These are phyloP conservation scores for Hyaloperonospora arabidopsidis DNA, from an alignment of 352 stramenopile genomes.

Conservation along the genomic window DNA sequence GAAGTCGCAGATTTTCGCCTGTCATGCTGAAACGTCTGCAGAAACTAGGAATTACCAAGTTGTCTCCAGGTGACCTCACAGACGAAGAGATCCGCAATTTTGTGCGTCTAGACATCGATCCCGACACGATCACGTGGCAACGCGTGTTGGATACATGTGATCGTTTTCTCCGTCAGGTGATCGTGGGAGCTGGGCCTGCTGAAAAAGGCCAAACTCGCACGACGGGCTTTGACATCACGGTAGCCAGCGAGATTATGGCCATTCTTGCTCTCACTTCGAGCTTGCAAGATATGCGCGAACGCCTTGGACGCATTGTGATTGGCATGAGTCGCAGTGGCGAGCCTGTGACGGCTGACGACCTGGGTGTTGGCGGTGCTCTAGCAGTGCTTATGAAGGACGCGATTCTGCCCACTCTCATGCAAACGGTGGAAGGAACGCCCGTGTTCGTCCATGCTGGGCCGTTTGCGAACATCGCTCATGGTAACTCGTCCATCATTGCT, in stretches of 20 bases:
- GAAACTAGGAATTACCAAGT: constrained; percentile 92
- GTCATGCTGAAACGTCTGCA: constrained; percentile 91
- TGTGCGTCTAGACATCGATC: constrained; percentile 93
- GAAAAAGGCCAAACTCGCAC: constrained; percentile 85
- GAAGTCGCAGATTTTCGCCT: constrained; percentile 73
- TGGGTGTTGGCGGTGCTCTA: constrained; percentile 93
- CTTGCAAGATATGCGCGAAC: constrained; percentile 90
- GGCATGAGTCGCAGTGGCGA: constrained; percentile 72
- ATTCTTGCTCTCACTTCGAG: constrained; percentile 93
- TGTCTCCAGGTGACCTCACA: constrained; percentile 89
- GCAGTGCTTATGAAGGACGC: constrained; percentile 98
- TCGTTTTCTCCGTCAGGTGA: constrained; percentile 89
- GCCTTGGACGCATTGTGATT: constrained; percentile 93
- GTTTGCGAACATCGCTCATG: constrained; percentile 97
- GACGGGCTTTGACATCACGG: constrained; percentile 81
- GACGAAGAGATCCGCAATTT: constrained; percentile 90
- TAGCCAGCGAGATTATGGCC: constrained; percentile 98
- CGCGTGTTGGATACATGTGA: constrained; percentile 97
- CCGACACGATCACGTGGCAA: constrained; percentile 87
- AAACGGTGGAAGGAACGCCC: constrained; percentile 92
- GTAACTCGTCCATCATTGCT: constrained; percentile 96
- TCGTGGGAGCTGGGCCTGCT: constrained; percentile 81
- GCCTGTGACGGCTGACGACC: constrained; percentile 94
- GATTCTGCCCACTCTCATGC: constrained; percentile 96
- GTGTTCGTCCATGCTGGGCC: constrained; percentile 97